A percentile compares a stretch with the other conserved stretches of the same genome.
phyloP scores from a whole-genome alignment of 2,329 filamentous ascomycete genomes.

The Plectosphaerella sp. region DNA sequence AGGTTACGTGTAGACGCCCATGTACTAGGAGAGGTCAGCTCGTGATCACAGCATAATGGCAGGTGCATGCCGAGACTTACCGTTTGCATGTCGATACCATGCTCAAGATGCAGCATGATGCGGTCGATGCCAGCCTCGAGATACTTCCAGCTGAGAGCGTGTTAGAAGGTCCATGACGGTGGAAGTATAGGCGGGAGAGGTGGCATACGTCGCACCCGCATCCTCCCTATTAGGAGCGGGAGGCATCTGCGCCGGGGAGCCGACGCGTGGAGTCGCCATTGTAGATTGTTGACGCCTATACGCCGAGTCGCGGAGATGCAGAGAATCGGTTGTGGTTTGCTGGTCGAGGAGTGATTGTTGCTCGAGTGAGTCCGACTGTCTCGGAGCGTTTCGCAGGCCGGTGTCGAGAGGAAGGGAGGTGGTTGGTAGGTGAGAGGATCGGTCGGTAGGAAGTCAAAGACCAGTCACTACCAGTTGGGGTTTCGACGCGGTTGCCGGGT shows the following conservation, averaged over 20 bases:
- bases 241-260: slow-evolving; percentile 40
- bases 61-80: slow-evolving; percentile 39
- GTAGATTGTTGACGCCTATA: neutral
- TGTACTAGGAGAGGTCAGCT: slow-evolving; percentile 55
- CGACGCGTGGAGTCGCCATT: slow-evolving; percentile 1
- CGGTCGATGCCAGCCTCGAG: slow-evolving; percentile 82
- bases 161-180: slow-evolving; percentile 3
- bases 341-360: too few species aligned
- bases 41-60: neutral
- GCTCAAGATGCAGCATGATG: slow-evolving; percentile 89
- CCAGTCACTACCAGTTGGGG: too few species aligned
- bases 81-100: slow-evolving; percentile 89
- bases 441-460: too few species aligned
- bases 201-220: slow-evolving; percentile 43
- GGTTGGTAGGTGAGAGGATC: too few species aligned
- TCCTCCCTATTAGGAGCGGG: slow-evolving; percentile 59
- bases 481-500: too few species aligned
- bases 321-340: neutral
- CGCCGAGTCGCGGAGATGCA: neutral
- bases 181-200: neutral
- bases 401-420: too few species aligned
- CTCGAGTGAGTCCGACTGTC: too few species aligned
- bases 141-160: slow-evolving; percentile 69
- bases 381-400: too few species aligned
- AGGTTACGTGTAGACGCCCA: slow-evolving; percentile 86